Evolutionary conservation across 1,284 basidiomycete species (phyloP), one percentile per base, ranked within the genome.

Genomic region (Porodaedalea pini): DNA sequence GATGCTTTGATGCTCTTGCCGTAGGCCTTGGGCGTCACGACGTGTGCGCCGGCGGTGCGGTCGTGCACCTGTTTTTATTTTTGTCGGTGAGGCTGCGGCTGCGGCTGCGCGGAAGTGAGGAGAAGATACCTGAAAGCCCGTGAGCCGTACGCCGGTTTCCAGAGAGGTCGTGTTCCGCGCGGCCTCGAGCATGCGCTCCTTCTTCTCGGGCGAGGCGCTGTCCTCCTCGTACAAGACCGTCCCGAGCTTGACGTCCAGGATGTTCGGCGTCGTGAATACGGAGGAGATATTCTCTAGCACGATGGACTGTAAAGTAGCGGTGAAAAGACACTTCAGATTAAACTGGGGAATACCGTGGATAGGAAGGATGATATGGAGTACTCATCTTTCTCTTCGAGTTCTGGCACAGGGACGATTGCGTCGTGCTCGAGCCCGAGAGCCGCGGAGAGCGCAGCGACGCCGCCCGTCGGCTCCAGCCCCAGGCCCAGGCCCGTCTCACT

Each of bases 211-310:
- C 0, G 78, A 73, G 2, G 92, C 87, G 25, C 23, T n/a, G 19
- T 73, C 73, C 27, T 84, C 78, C 56, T 90, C 89, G 65, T 90
- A 90, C 3, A 98, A 78, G 6, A 90, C 78, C 0, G 89, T 94
- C 0, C 95, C 95, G 19, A 98, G 86, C 71, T 98, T 98, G 70
- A 94, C 78, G 69, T 98, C 96, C 23, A 97, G 76, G 53, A 97
- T 84, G 65, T 90, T 93, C 2, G 95, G 94, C 68, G 85, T 86
- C 25, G 71, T 65, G 73, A 94, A 98, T 0, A 78, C 68, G 63
- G 85, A 72, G 0, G 88, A 75, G 5, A 96, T 74, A 69, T 98
- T 98, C 72, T 95, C 88, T 4, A 98, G 72, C 23, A 97, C 92
- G 57, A 97, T 75, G 59, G 80, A 85, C 73, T 94, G 81, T 80